A percentile compares a stretch with the other conserved stretches of the same genome.
These are phyloP conservation scores for Voacanga thouarsii DNA, from an alignment of 257 asterid species.

Conservation along the genomic window DNA sequence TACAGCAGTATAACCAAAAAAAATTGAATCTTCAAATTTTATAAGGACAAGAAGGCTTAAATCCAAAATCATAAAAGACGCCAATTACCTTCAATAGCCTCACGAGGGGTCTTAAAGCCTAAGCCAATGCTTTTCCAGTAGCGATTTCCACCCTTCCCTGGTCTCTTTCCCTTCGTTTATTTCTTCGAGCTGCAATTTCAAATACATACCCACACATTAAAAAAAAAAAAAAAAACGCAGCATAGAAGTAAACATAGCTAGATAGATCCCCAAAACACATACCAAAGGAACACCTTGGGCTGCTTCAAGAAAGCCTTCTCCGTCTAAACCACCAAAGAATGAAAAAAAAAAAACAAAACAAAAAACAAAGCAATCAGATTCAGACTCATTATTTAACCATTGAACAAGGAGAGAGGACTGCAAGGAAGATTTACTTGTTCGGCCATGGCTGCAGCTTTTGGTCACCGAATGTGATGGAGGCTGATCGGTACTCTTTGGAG, in stretches of 20 bases:
- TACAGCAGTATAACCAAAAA: neutral
- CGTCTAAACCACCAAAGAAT: slow-evolving; percentile 53
- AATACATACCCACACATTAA: neutral
- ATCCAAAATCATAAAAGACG: neutral
- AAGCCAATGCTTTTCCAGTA: slow-evolving; percentile 54
- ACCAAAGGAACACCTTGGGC: slow-evolving; percentile 71
- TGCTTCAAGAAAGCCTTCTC: slow-evolving; percentile 78
- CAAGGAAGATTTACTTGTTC: slow-evolving; percentile 39
- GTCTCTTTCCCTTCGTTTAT: slow-evolving; percentile 56
- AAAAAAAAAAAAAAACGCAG: neutral
- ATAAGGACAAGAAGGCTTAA: neutral
- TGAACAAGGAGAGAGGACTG: neutral
- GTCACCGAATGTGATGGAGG: neutral
- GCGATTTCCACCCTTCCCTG: slow-evolving; percentile 68
- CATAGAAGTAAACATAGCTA: neutral
- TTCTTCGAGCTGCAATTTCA: slow-evolving; percentile 49
- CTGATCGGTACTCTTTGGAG: too few species aligned
- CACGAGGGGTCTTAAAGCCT: slow-evolving; percentile 68
- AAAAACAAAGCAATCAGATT: neutral
- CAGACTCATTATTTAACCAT: neutral
- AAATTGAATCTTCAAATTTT: too few species aligned
- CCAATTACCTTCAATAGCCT: slow-evolving; percentile 50
- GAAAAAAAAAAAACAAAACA: neutral
- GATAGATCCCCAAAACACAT: neutral
- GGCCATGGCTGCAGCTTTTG: slow-evolving; percentile 36